Evolutionary conservation across 2,329 filamentous ascomycete species (phyloP).

Genomic region (Alternaria brassicicola): DNA sequence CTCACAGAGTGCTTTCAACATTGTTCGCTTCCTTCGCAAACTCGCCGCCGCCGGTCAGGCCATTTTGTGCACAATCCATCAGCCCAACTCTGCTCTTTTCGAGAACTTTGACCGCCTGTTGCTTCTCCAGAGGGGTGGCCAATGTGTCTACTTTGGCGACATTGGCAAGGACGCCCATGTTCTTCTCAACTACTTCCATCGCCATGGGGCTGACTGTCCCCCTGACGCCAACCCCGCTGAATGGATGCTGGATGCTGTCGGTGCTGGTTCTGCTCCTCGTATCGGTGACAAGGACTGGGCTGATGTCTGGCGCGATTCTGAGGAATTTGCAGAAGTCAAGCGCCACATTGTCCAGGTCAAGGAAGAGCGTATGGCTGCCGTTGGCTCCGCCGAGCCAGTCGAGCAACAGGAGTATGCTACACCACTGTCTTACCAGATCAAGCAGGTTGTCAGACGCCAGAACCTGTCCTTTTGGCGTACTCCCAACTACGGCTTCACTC

Average conservation of each 20-base stretch:
- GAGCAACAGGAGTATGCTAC: conserved; percentile 81
- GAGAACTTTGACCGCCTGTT: conserved; percentile 86
- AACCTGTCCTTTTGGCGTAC: conserved; percentile 83
- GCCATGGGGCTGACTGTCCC: conserved; percentile 64
- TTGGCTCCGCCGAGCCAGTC: conserved; percentile 51
- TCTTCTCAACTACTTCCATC: conserved; percentile 65
- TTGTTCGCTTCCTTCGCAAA: conserved; percentile 78
- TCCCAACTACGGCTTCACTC: conserved; percentile 87
- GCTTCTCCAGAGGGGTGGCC: conserved; percentile 76
- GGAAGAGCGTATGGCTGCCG: conserved; percentile 60
- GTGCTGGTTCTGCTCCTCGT: conserved; percentile 73
- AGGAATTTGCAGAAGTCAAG: conserved; percentile 72
- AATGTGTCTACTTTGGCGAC: conserved; percentile 85
- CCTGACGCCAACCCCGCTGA: conserved; percentile 65
- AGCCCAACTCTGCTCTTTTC: conserved; percentile 84
- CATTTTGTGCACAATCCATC: conserved; percentile 89
- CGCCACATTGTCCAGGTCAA: conserved; percentile 71
- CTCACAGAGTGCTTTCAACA: conserved; percentile 75
- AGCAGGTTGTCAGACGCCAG: conserved; percentile 73
- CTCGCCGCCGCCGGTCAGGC: conserved; percentile 81
- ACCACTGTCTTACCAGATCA: conserved; percentile 78
- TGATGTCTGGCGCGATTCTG: conserved; percentile 76
- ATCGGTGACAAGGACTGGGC: conserved; percentile 79
- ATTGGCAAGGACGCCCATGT: conserved; percentile 76
- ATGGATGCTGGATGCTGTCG: conserved; percentile 86